Conservation (phyloP, 345 rosid genomes). For the Jatropha curcas region DNA sequence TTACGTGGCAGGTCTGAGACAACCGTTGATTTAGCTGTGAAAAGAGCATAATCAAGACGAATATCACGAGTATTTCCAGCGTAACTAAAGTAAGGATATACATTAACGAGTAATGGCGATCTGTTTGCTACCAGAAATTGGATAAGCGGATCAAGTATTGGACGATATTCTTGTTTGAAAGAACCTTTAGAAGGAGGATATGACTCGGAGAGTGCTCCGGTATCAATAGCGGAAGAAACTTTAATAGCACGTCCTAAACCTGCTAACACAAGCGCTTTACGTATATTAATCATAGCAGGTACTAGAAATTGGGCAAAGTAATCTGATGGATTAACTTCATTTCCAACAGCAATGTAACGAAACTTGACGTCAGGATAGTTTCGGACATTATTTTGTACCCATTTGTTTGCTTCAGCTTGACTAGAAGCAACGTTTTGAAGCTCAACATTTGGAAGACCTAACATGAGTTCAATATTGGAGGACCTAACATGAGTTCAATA, state of each 20-base stretch:
- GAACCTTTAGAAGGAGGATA: constrained; percentile 49
- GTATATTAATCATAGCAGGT: constrained; percentile 53
- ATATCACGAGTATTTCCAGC: constrained; percentile 16
- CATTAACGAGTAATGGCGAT: constrained; percentile 42
- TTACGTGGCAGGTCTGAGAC: constrained; percentile 31
- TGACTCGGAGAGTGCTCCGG: constrained; percentile 32
- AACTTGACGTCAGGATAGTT: constrained; percentile 42
- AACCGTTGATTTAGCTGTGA: constrained; percentile 29
- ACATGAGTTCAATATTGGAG: constrained; percentile 50
- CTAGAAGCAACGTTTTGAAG: constrained; percentile 37
- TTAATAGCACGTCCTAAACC: constrained; percentile 46
- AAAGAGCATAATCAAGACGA: constrained; percentile 42
- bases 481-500: constrained; percentile 51
- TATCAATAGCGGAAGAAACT: constrained; percentile 44
- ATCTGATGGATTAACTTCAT: constrained; percentile 46
- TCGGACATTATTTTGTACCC: constrained; percentile 49
- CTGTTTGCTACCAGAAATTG: constrained; percentile 29
- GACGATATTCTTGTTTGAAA: constrained; percentile 31
- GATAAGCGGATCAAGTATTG: constrained; percentile 34
- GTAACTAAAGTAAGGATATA: constrained; percentile 45
- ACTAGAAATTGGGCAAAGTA: constrained; percentile 30
- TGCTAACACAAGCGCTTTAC: constrained; percentile 26
- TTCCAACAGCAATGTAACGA: constrained; percentile 61
- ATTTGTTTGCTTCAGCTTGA: constrained; percentile 43
- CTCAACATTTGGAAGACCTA: constrained; percentile 43